Percentiles rank a stretch among this genome's conserved stretches.
These are phyloP conservation scores for Eimeria falciformis DNA, from an alignment of 169 alveolate genomes.

Conservation along the genomic window DNA sequence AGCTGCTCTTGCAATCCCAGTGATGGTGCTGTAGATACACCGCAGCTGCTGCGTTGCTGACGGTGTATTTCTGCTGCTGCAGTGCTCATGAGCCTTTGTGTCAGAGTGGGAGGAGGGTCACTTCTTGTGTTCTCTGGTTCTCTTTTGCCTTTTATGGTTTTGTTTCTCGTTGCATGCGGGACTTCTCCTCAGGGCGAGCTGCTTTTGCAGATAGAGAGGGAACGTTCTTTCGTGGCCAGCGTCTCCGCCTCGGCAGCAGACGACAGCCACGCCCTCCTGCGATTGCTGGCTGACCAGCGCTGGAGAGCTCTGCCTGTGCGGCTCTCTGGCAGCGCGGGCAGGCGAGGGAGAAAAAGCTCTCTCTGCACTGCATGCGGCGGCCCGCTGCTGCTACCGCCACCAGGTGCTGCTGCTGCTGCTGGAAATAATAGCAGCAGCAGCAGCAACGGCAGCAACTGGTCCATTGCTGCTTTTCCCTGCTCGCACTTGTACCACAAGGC, in stretches of 20 bases:
- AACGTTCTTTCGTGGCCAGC: neutral
- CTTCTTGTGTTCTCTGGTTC: too few relatives aligned
- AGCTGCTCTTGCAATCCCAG: neutral
- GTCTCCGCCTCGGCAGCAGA: slow-evolving; percentile 21
- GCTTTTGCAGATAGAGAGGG: neutral
- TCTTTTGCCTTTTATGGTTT: neutral
- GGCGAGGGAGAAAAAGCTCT: neutral
- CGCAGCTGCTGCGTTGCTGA: too few relatives aligned
- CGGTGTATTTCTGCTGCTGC: too few relatives aligned
- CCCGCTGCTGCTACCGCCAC: slow-evolving; percentile 36
- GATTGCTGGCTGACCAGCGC: neutral
- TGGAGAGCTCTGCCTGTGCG: neutral
- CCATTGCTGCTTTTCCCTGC: slow-evolving; percentile 36
- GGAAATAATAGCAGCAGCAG: slow-evolving; percentile 38
- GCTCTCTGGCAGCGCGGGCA: neutral
- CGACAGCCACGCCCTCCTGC: slow-evolving; percentile 36
- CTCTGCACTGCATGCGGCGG: slow-evolving; percentile 28
- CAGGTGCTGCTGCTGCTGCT: slow-evolving; percentile 36
- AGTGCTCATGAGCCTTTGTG: too few relatives aligned
- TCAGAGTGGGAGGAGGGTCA: too few relatives aligned
- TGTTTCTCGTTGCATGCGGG: neutral
- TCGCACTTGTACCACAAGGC: neutral
- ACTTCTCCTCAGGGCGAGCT: neutral
- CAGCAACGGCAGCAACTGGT: neutral
- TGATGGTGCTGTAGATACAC: too few relatives aligned